Evolutionary conservation across 768 basidiomycete species (phyloP), one percentile per base, ranked within the genome.

Genomic region (Coprinellus aureogranulatus): DNA sequence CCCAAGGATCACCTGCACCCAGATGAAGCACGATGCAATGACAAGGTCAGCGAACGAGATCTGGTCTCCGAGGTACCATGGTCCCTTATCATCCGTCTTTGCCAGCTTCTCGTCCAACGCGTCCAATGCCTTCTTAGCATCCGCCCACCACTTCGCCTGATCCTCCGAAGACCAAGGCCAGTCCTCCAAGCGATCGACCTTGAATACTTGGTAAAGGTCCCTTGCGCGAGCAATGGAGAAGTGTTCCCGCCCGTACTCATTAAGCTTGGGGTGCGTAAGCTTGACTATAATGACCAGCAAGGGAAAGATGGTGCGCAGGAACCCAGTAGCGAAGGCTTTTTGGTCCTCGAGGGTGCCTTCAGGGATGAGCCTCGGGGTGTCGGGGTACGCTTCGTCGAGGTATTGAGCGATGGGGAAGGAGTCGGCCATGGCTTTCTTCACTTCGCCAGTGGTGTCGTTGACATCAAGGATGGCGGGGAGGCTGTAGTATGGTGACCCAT

Each of bases 391-490:
- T 2, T 71, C 65, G 49, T 81, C 81, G 54, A 81, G 68, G 64
- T 82, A 80, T 16, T 71, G 57, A 0, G 72, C 78, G 52, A 81
- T 81, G 18, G 64, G 63, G 54, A 72, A 68, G 4, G 77, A 78
- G 53, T 82, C 78, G 0, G 77, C 34, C 26, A 80, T 23, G 54
- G 70, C 63, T 0, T 75, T 25, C 31, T 79, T 27, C 55, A 70
- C 61, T 12, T 55, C 60, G 1, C 67, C 66, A 4, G 72, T 78
- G 26, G 74, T 69, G 54, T 81, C 78, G 47, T 71, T 62, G 54
- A 78, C 75, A 42, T 89, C 88, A 26, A 85, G 71, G 59, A 91
- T 81, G 34, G 84, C 85, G 3, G 90, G 90, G 14, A 91, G 80
- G 23, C 85, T 81, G 70, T 87, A 90, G 11, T 88, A 68, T 0